Base-by-base conservation (phyloP, 257 asterid species). In the Coffea eugenioides region DNA sequence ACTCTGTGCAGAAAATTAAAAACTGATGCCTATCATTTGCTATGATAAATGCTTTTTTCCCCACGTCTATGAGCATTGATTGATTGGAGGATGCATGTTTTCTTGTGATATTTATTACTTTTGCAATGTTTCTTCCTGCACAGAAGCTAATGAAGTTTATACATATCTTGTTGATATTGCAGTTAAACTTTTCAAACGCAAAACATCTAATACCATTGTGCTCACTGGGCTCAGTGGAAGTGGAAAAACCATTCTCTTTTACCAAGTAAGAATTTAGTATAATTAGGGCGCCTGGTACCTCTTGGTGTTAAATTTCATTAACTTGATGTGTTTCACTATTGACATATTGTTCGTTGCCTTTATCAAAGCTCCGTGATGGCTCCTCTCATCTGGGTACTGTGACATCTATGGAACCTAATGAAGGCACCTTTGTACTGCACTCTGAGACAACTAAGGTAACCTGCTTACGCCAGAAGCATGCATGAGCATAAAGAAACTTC, bases 321-420 rank as follows among this genome's bases (percentile, higher is more conserved):
- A 8, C 45, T 12, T 36, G 36, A 49, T 79, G 34, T 72, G 45
- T 48, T 65, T 45, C 27, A 48, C 77, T 74, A 31, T 78, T 78
- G 39, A 66, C 75, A 79, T 54, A 9, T 79, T 56, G 10, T 65
- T 64, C 75, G 65, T 82, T 78, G 48, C 61, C n/a, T 52, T 6
- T 79, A 49, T 81, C 27, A 57, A 78, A 93, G 97, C 97, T 95
- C 82, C 94, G 87, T 77, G 97, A 95, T 88, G 98, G 97, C 43
- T 90, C 97, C 71, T 83, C 92, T 41, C 99, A 93, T 85, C 92
- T 81, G 86, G 97, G 97, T 81, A 90, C 96, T 69, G 97, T 95
- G 82, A 95, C 97, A 46, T 95, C 98, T 46, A 90, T 92, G 97
- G 96, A 95, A 77, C 97, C 97, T 68, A 93, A 93, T 77, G 92